Evolutionary conservation across 148 eudicot genomes (phyloP).

Genomic region (Persicaria maculosa): DNA sequence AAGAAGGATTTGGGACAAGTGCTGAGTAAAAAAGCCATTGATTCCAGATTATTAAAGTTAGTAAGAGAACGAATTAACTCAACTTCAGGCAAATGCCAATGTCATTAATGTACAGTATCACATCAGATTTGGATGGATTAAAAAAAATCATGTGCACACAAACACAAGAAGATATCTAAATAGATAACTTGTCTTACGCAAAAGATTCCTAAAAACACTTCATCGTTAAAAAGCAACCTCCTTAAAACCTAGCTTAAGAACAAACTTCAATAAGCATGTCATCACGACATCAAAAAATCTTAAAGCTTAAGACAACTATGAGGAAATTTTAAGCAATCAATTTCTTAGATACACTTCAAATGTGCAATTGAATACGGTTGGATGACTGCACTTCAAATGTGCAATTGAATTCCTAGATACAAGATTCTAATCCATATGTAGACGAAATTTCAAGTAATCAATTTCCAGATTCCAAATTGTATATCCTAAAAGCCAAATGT

Average conservation of each 20-base stretch:
- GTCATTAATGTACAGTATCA: neutral
- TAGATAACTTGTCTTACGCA: neutral
- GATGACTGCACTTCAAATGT: too few species aligned
- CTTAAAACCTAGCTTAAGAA: neutral
- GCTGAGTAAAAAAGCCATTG: neutral
- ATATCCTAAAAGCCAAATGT: too few species aligned
- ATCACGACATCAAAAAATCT: too few species aligned
- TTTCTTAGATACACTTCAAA: too few species aligned
- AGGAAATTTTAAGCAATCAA: too few species aligned
- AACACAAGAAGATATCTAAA: neutral
- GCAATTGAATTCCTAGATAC: too few species aligned
- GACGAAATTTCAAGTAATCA: too few species aligned
- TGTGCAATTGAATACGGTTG: too few species aligned
- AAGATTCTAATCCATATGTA: too few species aligned
- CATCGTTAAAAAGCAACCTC: neutral
- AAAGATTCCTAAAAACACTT: neutral
- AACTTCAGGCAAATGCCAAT: neutral
- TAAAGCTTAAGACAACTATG: too few species aligned
- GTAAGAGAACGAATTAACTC: neutral
- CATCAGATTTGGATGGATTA: neutral
- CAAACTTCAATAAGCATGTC: neutral
- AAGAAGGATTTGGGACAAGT: neutral
- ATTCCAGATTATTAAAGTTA: neutral
- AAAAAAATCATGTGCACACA: neutral
- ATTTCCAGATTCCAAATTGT: too few species aligned